Evolutionary conservation across 768 basidiomycete species (phyloP).

Genomic region (Suillus occidentalis): DNA sequence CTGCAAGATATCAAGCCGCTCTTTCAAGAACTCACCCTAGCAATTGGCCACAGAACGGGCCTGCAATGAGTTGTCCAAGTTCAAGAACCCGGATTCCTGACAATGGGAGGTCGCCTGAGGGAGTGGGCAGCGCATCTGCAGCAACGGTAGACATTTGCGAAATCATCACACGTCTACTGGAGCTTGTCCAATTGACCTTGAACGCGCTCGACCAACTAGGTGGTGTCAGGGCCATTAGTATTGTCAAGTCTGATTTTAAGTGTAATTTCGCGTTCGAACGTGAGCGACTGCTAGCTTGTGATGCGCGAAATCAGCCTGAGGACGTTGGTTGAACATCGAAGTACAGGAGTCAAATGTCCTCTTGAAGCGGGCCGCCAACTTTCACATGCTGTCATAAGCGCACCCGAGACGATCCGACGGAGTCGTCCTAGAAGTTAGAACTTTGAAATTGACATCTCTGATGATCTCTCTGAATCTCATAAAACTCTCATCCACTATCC

Average conservation of each 20-base stretch:
- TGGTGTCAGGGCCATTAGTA: neutral
- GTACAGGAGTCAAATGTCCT: neutral
- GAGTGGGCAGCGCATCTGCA: neutral
- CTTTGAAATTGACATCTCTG: too few species aligned
- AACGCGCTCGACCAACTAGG: neutral
- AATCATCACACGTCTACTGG: neutral
- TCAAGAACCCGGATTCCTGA: slow-evolving; percentile 66
- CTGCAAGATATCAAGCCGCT: neutral
- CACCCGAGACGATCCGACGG: neutral
- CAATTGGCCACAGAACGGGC: slow-evolving; percentile 71
- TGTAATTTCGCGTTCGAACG: neutral
- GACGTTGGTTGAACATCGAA: neutral
- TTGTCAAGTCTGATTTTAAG: too few species aligned
- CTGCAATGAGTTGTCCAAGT: slow-evolving; percentile 70
- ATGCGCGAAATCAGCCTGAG: neutral
- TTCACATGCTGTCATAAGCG: neutral
- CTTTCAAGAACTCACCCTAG: slow-evolving; percentile 48
- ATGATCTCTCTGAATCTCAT: too few species aligned
- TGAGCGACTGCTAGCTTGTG: neutral
- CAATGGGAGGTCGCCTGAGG: slow-evolving; percentile 47
- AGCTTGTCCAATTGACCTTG: neutral
- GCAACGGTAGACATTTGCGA: neutral
- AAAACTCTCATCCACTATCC: too few species aligned
- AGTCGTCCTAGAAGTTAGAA: too few species aligned
- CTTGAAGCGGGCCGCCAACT: neutral